Percentiles rank a stretch among this genome's conserved stretches.
phyloP scores from a whole-genome alignment of 345 rosid genomes.

The Salix dunnii region DNA sequence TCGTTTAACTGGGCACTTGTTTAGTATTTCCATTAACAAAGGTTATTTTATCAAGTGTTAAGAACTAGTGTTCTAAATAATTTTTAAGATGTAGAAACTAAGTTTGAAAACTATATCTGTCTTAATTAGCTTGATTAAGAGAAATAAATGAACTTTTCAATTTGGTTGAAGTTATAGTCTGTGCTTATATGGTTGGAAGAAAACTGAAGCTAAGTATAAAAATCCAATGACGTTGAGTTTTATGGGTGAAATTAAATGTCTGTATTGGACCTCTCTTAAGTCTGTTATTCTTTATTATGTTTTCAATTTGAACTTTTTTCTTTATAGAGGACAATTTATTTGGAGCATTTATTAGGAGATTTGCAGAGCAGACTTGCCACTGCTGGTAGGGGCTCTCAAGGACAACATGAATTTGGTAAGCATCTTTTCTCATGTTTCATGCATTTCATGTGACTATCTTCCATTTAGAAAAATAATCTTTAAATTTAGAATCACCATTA shows the following conservation, averaged over 20 bases:
- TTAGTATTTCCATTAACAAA: neutral
- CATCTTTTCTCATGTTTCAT: neutral
- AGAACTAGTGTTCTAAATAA: neutral
- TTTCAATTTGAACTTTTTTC: slow-evolving; percentile 10
- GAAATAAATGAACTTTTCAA: neutral
- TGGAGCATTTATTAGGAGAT: slow-evolving; percentile 38
- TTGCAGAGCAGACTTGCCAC: slow-evolving; percentile 18
- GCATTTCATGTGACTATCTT: neutral
- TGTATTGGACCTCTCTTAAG: neutral
- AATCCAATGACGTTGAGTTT: neutral
- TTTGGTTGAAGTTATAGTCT: neutral
- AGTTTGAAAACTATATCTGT: slow-evolving; percentile 7
- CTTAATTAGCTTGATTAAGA: neutral
- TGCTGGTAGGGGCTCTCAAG: slow-evolving; percentile 13
- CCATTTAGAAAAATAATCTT: neutral
- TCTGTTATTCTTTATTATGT: slow-evolving; percentile 1
- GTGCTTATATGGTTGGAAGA: no score
- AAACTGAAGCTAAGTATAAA: neutral
- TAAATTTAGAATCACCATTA: neutral
- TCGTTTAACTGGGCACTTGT: neutral
- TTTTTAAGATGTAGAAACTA: neutral
- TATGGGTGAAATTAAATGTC: neutral
- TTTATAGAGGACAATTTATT: slow-evolving; percentile 37
- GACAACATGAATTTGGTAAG: slow-evolving; percentile 31
- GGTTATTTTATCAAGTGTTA: neutral